These are phyloP conservation scores for Sergeia podlipaevii DNA, from an alignment of 208 protist species.

Conservation along the genomic window DNA sequence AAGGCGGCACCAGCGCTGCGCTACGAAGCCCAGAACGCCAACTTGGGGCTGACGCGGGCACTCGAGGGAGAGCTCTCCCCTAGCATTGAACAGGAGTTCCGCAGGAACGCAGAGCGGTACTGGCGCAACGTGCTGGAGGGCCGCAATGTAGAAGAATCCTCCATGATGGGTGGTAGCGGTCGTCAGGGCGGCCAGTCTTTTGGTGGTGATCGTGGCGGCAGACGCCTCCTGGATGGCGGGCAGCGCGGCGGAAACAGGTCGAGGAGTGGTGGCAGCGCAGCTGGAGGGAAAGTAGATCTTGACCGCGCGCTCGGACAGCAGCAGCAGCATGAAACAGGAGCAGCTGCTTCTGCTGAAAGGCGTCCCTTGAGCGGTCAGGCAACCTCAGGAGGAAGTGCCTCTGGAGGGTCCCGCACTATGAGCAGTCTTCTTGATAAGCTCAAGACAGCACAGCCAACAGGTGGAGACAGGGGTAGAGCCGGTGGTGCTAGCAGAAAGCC, in stretches of 20 bases:
- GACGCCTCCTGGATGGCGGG: not conserved
- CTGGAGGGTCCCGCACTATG: no score
- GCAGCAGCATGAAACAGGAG: slow-evolving; percentile 13
- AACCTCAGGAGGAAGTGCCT: no score
- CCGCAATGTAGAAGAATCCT: slow-evolving; percentile 39
- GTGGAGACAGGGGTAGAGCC: no score
- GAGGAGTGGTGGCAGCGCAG: slow-evolving; percentile 1
- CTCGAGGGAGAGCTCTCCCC: slow-evolving; percentile 57
- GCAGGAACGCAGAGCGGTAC: slow-evolving; percentile 84
- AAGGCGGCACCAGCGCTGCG: slow-evolving; percentile 21
- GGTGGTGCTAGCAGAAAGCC: no score
- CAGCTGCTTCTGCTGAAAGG: slow-evolving; percentile 18
- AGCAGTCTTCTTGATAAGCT: no score
- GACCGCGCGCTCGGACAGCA: not conserved
- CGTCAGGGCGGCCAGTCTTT: slow-evolving; percentile 7
- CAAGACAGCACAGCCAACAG: no score
- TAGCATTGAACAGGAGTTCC: slow-evolving; percentile 77
- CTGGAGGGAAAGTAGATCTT: slow-evolving; percentile 1
- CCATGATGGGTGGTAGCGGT: slow-evolving; percentile 7
- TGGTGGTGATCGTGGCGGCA: not conserved
- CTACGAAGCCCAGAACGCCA: slow-evolving; percentile 41
- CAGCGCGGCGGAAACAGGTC: not conserved
- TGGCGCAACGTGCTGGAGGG: slow-evolving; percentile 81
- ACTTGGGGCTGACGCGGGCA: slow-evolving; percentile 32
- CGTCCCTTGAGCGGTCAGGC: no score